These are phyloP conservation scores for Brassica carinata DNA, from an alignment of 345 rosid species.

Conservation along the genomic window DNA sequence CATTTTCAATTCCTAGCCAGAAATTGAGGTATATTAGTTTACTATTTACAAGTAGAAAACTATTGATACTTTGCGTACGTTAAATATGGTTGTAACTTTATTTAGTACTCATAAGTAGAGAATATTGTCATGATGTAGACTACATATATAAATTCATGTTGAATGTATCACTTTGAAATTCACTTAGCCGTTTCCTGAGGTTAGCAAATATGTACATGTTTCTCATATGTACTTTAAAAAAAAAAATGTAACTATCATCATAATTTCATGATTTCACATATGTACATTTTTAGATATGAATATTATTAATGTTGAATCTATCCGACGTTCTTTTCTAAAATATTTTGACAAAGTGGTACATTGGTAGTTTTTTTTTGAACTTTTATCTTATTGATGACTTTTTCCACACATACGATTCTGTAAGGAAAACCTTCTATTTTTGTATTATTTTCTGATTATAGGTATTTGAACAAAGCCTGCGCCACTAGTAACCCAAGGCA, in stretches of 20 bases:
- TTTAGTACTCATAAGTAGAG: not conserved
- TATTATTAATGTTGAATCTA: not conserved
- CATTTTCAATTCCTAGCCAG: conserved; percentile 41
- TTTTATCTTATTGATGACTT: not conserved
- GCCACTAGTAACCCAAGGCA: conserved; percentile 38
- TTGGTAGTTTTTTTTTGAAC: not conserved
- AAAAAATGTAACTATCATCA: not conserved
- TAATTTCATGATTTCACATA: not conserved
- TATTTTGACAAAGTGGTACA: not conserved
- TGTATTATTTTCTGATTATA: conserved; percentile 14
- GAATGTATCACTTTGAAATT: not conserved
- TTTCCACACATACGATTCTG: not conserved
- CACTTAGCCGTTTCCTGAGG: not conserved
- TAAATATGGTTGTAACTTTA: not conserved
- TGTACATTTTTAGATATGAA: not conserved
- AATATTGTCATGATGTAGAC: not conserved
- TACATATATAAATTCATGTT: not conserved
- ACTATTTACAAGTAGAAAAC: not conserved
- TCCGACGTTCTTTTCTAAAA: not conserved
- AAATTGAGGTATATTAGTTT: conserved; percentile 43
- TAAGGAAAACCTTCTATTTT: not conserved
- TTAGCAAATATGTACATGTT: not conserved
- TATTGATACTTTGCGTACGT: not conserved
- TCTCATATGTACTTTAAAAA: no score
- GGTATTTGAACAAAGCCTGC: conserved; percentile 66